phyloP scores from a whole-genome alignment of 257 asterid genomes.

The Solanum rostratum region DNA sequence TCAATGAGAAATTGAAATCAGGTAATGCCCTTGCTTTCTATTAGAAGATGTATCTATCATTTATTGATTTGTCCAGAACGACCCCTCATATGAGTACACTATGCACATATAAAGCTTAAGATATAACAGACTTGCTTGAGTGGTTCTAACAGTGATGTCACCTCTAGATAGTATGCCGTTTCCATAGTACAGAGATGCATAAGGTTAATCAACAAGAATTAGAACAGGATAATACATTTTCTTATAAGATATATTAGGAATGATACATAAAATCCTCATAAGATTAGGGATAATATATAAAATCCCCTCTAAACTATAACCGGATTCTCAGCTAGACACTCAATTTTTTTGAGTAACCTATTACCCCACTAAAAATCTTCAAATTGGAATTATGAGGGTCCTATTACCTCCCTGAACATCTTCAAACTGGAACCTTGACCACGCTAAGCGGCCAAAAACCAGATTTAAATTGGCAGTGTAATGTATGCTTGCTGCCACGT shows the following conservation, averaged over 20 bases:
- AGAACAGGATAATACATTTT: not conserved
- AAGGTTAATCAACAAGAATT: not conserved
- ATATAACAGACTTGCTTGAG: not conserved
- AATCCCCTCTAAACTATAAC: not conserved
- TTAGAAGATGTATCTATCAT: not conserved
- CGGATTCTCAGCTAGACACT: not conserved
- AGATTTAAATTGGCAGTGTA: not conserved
- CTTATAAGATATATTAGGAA: not conserved
- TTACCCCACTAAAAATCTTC: not conserved
- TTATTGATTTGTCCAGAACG: not conserved
- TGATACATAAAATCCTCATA: not conserved
- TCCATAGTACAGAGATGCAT: not conserved
- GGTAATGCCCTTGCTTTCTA: conserved; percentile 26
- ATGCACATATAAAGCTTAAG: not conserved
- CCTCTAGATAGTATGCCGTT: not conserved
- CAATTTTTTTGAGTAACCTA: not conserved
- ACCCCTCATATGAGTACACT: not conserved
- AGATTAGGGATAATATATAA: not conserved
- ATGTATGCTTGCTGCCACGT: not conserved
- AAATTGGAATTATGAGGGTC: not conserved
- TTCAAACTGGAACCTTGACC: not conserved
- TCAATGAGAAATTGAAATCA: conserved; percentile 73
- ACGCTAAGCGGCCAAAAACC: not conserved
- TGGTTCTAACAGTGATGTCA: not conserved
- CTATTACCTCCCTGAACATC: not conserved